Conservation (phyloP, 352 stramenopile species). For the Globisporangium paddicum region DNA sequence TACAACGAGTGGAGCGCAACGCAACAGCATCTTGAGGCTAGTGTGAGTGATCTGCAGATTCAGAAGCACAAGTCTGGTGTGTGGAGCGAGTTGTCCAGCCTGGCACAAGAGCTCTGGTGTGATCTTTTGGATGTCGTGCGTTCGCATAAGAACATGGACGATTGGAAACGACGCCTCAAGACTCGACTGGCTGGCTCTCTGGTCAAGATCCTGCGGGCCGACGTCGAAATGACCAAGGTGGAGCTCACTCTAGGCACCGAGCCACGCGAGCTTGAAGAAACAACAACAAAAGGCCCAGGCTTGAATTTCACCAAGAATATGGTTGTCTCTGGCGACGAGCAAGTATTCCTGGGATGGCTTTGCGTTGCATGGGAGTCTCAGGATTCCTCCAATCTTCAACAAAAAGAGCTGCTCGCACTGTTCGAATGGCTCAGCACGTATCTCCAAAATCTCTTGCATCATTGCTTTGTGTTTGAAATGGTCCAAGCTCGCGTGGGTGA, state of each 20-base stretch:
- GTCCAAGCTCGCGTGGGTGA: not conserved
- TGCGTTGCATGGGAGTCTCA: not conserved
- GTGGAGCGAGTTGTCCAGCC: not conserved
- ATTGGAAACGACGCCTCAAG: not conserved
- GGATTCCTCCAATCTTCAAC: not conserved
- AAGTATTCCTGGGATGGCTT: not conserved
- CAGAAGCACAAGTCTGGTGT: not conserved
- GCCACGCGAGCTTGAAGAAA: not conserved
- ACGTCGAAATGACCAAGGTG: not conserved
- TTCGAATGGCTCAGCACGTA: slow-evolving; percentile 8
- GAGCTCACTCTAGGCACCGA: not conserved
- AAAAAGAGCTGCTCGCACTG: not conserved
- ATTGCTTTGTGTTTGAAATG: not conserved
- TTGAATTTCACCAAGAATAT: not conserved
- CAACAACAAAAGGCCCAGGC: not conserved
- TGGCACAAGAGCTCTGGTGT: not conserved
- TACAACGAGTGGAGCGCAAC: not conserved
- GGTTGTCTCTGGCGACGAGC: not conserved
- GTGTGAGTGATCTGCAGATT: not conserved
- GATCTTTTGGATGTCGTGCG: not conserved
- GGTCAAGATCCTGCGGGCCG: not conserved
- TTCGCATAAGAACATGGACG: not conserved
- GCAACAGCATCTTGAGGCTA: not conserved
- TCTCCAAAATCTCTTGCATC: not conserved
- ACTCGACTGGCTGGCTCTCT: not conserved